A percentile compares a stretch with the other conserved stretches of the same genome.
These are phyloP conservation scores for Leccinum aurantiacum DNA, from an alignment of 768 basidiomycete genomes.

Conservation along the genomic window DNA sequence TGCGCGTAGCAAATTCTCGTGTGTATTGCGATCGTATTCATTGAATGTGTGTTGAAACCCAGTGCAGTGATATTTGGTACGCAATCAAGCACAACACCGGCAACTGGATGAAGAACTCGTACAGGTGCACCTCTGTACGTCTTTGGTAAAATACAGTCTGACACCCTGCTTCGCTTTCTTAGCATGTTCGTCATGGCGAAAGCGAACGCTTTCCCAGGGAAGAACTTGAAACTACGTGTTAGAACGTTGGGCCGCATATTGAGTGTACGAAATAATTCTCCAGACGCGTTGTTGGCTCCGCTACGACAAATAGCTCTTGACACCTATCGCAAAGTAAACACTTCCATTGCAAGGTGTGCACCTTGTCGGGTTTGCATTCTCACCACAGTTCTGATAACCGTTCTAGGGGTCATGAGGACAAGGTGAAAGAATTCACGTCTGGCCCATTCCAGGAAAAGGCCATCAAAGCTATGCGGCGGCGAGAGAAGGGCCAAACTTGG, in stretches of 20 bases:
- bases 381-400: neutral
- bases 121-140: constrained; percentile 24
- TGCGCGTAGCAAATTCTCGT: constrained; percentile 23
- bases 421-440: constrained; percentile 34
- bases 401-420: constrained; percentile 32
- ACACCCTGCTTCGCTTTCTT: neutral
- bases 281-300: constrained; percentile 37
- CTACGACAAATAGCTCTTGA: constrained; percentile 38
- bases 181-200: constrained; percentile 40
- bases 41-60: neutral
- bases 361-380: neutral
- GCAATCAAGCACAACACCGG: constrained; percentile 32
- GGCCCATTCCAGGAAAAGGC: constrained; percentile 32
- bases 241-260: constrained; percentile 28
- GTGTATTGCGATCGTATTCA: constrained; percentile 11
- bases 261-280: constrained; percentile 24
- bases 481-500: constrained; percentile 33
- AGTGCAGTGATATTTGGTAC: constrained; percentile 28
- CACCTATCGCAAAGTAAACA: constrained; percentile 38
- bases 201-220: constrained; percentile 36
- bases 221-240: constrained; percentile 22
- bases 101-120: constrained; percentile 38
- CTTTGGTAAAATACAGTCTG: neutral
- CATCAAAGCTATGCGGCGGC: constrained; percentile 28
- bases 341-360: constrained; percentile 40